Base-by-base conservation (phyloP, 2,329 filamentous ascomycete genomes). In the Biscogniauxia marginata region DNA sequence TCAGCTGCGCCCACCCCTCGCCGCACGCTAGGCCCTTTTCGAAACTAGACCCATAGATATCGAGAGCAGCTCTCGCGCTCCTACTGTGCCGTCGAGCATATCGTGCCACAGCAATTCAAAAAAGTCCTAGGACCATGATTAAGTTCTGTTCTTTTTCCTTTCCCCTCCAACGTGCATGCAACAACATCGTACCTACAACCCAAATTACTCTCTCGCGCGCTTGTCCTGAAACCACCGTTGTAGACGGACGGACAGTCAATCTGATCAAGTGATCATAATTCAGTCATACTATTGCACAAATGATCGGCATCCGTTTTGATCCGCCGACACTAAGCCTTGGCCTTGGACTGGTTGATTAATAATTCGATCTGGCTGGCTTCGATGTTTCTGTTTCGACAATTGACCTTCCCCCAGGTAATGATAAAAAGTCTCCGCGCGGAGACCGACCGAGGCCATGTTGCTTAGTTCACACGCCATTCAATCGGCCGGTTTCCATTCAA, bases 1-100 rank as follows among this genome's bases (percentile, higher is more conserved):
- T 58, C 59, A 62, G 61, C 66, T 68, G 65, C 65, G 65, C 65
- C 65, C 52, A 58, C 45, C 34, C 55, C 54, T 60, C 62, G 63
- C 63, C 62, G 59, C 60, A 57, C 48, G 52, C 65, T 65, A 68
- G 53, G 53, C 61, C 50, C n/a, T 53, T 62, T 59, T 46, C 46
- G 55, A 50, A 7, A 18, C 23, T 39, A n/a, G 30, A 39, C 6
- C 30, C 30, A 5, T 39, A 11, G 30, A 11, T 39, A 39, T 39
- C n/a, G 30, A 25, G 11, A 11, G 24, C 24, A 25, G 24, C 11
- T 6, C 24, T 25, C 11, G 24, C 24, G 24, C 24, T 25, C 11
- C 24, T 25, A 11, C 24, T 25, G 30, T 34, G 30, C 30, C 9
- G 5, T 39, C 11, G n/a, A 39, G 30, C 30, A 39, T n/a, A 39